A percentile compares a stretch with the other conserved stretches of the same genome.
Evolutionary conservation across 2,329 filamentous ascomycete species (phyloP).

Genomic region (Botrytis galanthina): DNA sequence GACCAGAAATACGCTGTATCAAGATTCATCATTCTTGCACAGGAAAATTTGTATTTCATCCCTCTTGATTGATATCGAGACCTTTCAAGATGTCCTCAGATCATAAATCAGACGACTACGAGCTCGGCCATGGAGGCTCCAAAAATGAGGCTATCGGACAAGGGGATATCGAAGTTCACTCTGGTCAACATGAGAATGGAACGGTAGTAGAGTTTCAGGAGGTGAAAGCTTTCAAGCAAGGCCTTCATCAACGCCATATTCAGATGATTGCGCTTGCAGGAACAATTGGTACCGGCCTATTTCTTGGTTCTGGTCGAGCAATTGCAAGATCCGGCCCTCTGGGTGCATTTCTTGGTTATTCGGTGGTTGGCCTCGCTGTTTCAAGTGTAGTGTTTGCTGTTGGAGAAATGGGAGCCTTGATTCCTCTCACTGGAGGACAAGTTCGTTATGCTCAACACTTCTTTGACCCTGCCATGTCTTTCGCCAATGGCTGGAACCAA

Average conservation of each 20-base stretch:
- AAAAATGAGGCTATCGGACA: slow-evolving; percentile 1
- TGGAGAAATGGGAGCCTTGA: slow-evolving; percentile 39
- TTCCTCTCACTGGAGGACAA: slow-evolving; percentile 40
- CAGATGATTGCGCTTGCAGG: slow-evolving; percentile 46
- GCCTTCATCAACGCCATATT: slow-evolving; percentile 40
- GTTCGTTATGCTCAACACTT: slow-evolving; percentile 39
- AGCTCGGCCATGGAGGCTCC: slow-evolving; percentile 8
- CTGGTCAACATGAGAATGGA: neutral
- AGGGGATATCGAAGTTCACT: neutral
- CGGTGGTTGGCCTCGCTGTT: slow-evolving; percentile 41
- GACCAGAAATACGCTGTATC: neutral
- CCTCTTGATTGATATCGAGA: neutral
- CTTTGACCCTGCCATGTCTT: slow-evolving; percentile 40
- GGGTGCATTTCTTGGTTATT: slow-evolving; percentile 43
- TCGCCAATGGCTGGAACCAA: slow-evolving; percentile 38
- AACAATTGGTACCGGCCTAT: slow-evolving; percentile 52
- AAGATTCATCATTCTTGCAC: neutral
- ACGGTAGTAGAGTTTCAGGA: neutral
- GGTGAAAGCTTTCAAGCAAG: slow-evolving; percentile 2
- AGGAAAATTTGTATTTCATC: no score
- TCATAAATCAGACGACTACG: slow-evolving; percentile 1
- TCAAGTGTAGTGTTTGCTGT: slow-evolving; percentile 46
- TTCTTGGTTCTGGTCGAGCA: slow-evolving; percentile 49
- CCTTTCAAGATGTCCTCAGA: neutral
- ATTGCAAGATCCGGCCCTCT: slow-evolving; percentile 49